phyloP scores from a whole-genome alignment of 805 yeast species.

The Ogataea haglerorum region DNA sequence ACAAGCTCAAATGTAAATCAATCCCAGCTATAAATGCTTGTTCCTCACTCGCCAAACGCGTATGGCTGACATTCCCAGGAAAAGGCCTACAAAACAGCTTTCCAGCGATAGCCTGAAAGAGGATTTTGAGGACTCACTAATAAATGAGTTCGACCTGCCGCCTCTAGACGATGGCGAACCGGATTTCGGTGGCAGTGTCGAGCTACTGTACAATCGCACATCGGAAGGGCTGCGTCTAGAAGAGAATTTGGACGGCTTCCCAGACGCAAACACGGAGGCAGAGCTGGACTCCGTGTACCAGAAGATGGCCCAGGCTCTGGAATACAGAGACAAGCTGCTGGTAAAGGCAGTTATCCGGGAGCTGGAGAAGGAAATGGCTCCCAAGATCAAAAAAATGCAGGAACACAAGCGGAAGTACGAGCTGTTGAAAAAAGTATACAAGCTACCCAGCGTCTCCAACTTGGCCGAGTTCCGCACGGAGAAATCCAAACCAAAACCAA shows the following conservation, averaged over 20 bases:
- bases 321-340: slow-evolving; percentile 20
- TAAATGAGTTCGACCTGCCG: slow-evolving; percentile 17
- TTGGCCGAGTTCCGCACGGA: slow-evolving; percentile 12
- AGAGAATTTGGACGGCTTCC: slow-evolving; percentile 12
- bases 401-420: slow-evolving; percentile 25
- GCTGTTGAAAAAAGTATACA: slow-evolving; percentile 22
- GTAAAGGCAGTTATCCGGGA: slow-evolving; percentile 20
- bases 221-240: slow-evolving; percentile 18
- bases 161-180: slow-evolving; percentile 9
- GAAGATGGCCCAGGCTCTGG: slow-evolving; percentile 14
- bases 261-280: slow-evolving; percentile 2
- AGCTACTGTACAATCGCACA: slow-evolving; percentile 17
- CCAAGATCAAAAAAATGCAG: slow-evolving; percentile 21
- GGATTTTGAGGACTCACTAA: slow-evolving; percentile 12
- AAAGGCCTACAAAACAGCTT: slow-evolving; percentile 3
- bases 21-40: background rate
- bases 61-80: slow-evolving; percentile 1
- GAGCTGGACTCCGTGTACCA: slow-evolving; percentile 11
- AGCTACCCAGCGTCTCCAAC: slow-evolving; percentile 28
- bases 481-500: background rate
- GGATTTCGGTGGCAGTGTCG: slow-evolving; percentile 18
- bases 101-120: slow-evolving; percentile 19
- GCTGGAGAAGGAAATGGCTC: slow-evolving; percentile 23
- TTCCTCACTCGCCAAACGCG: background rate
- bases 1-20: slow-evolving; percentile 2